Conservation (phyloP, 441 rosid genomes). For the Gossypium gossypioides region DNA sequence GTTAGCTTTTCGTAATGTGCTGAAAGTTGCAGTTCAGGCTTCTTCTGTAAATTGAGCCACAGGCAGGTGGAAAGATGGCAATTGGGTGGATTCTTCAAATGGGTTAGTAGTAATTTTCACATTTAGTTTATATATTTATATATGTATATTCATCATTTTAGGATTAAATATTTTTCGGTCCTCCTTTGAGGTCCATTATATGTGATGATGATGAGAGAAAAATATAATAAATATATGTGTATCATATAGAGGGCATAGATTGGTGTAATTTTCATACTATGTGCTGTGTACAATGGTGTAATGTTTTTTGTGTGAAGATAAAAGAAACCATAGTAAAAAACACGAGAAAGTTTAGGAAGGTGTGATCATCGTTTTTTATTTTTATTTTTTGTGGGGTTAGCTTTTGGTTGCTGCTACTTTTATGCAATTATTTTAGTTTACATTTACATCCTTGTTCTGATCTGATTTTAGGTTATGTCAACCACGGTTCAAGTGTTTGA, state of each 20-base stretch:
- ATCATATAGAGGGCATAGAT: constrained; percentile 41
- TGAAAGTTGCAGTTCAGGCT: constrained; percentile 17
- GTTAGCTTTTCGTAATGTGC: constrained; percentile 12
- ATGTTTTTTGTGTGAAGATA: background rate
- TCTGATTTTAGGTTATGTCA: background rate
- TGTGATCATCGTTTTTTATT: background rate
- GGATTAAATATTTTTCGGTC: constrained; percentile 23
- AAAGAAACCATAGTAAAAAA: background rate
- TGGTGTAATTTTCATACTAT: constrained; percentile 27
- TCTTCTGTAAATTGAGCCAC: constrained; percentile 42
- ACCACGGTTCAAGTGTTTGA: no score
- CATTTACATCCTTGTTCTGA: background rate
- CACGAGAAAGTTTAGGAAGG: background rate
- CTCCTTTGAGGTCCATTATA: constrained; percentile 17
- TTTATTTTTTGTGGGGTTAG: background rate
- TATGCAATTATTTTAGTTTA: background rate
- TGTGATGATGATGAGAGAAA: constrained; percentile 28
- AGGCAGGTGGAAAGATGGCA: constrained; percentile 19
- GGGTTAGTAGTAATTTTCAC: constrained; percentile 35
- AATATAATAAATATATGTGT: constrained; percentile 8
- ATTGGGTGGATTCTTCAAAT: constrained; percentile 17
- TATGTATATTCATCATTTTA: constrained; percentile 16
- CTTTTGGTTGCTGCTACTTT: background rate
- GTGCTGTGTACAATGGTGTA: background rate
- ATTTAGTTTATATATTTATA: constrained; percentile 1